Percentiles rank a stretch among this genome's conserved stretches.
Conservation (phyloP, 2,329 filamentous ascomycete genomes). For the Ascochyta koolunga region DNA sequence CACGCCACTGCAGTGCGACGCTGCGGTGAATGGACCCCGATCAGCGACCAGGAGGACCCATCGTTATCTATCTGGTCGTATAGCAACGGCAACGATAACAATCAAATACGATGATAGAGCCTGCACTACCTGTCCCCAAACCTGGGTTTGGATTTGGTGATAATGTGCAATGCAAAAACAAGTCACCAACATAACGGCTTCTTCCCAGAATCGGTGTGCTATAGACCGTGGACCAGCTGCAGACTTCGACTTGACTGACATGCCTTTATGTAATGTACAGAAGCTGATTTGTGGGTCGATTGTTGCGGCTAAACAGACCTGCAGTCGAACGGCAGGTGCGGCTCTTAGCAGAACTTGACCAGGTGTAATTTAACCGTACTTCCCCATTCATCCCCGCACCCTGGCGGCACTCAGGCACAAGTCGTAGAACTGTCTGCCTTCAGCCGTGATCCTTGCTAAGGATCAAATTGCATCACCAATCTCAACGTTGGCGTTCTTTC, state of each 20-base stretch:
- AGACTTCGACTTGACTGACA: too few relatives aligned
- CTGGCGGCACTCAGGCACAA: slow-evolving; percentile 29
- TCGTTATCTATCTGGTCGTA: not conserved
- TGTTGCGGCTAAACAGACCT: slow-evolving; percentile 23
- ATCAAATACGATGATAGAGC: slow-evolving; percentile 5
- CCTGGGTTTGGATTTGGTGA: not conserved
- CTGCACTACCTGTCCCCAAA: not conserved
- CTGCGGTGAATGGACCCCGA: not conserved
- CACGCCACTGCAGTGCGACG: not conserved
- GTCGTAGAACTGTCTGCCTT: slow-evolving; percentile 1
- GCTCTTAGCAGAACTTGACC: slow-evolving; percentile 19
- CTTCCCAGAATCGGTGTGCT: too few relatives aligned
- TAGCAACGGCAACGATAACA: slow-evolving; percentile 10
- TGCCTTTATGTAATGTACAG: too few relatives aligned
- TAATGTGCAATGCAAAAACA: not conserved
- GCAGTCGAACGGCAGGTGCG: not conserved
- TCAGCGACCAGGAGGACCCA: not conserved
- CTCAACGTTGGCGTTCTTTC: not conserved
- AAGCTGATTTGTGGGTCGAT: slow-evolving; percentile 19
- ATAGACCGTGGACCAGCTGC: too few relatives aligned
- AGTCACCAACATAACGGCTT: too few relatives aligned
- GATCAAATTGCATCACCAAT: slow-evolving; percentile 14
- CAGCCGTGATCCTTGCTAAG: slow-evolving; percentile 23
- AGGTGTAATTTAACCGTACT: slow-evolving; percentile 42
- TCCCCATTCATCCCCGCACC: slow-evolving; percentile 33